phyloP scores from a whole-genome alignment of 2,329 filamentous ascomycete genomes.

The Ceratocystis smalleyi region DNA sequence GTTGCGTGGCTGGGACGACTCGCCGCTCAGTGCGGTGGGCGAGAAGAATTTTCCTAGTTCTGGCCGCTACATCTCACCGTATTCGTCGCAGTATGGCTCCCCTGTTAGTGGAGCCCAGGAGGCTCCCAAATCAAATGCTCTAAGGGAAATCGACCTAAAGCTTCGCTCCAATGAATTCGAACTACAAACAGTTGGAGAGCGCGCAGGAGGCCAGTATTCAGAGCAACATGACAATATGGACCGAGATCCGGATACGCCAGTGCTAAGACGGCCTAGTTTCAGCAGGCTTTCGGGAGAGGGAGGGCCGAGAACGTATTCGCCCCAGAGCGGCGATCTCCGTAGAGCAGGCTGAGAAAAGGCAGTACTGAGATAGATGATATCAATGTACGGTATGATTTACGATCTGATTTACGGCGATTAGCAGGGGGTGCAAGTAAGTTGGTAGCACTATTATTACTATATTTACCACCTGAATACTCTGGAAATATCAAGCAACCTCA shows the following conservation, averaged over 20 bases:
- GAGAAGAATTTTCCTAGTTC: constrained; percentile 25
- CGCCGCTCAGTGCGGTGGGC: constrained; percentile 31
- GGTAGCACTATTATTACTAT: not conserved
- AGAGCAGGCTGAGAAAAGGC: not conserved
- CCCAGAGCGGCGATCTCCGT: constrained; percentile 3
- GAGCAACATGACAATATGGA: constrained; percentile 18
- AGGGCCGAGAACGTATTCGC: constrained; percentile 19
- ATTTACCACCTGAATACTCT: not conserved
- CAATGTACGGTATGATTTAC: too few species aligned
- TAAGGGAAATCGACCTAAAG: constrained; percentile 18
- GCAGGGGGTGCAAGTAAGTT: not conserved
- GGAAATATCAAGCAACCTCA: not conserved
- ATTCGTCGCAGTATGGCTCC: constrained; percentile 43
- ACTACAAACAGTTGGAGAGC: constrained; percentile 31
- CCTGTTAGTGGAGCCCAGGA: constrained; percentile 29
- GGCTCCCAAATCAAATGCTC: not conserved
- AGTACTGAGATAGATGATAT: not conserved
- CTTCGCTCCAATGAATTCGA: constrained; percentile 31
- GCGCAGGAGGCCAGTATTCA: constrained; percentile 19
- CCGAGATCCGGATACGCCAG: constrained; percentile 24
- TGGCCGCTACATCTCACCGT: constrained; percentile 40
- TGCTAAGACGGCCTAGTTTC: constrained; percentile 33
- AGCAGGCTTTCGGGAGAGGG: constrained; percentile 25
- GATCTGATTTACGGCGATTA: too few species aligned
- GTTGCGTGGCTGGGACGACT: constrained; percentile 38